Evolutionary conservation across 805 yeast species (phyloP), one percentile per base, ranked within the genome.

Genomic region (Hagleromyces aurorensis): DNA sequence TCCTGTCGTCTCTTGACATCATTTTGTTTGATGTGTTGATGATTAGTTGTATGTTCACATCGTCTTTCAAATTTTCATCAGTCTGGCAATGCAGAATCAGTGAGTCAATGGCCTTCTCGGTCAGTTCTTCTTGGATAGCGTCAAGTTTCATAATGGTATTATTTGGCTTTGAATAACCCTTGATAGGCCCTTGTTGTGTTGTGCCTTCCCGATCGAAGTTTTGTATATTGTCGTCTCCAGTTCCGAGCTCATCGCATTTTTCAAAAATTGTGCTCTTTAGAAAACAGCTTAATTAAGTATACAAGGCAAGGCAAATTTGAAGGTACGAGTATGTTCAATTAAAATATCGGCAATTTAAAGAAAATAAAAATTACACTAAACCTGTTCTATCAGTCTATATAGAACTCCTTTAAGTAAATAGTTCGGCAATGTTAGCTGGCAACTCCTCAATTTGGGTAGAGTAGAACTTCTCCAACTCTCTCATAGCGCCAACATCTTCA

Each of bases 381-480:
- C n/a, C n/a, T n/a, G n/a, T n/a, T n/a, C n/a, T n/a, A n/a, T n/a
- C n/a, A n/a, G n/a, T n/a, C n/a, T n/a, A n/a, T n/a, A n/a, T n/a
- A n/a, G 29, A 22, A 21, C 21, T 37, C 27, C 30, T 33, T 33
- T 33, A 37, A 33, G 32, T 36, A 36, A 54, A 55, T 43, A 57
- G 46, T 41, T 76, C 75, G 56, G 63, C 73, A 44, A 85, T 67
- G 61, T 79, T 74, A 44, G 77, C 75, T 43, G 93, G 93, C 75
- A 81, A 72, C 60, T 80, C 89, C 44, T 69, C 72, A 45, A 81
- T 77, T 58, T 73, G 78, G 34, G 78, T 78, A 34, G 78, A 70
- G 67, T 82, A 82, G 68, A 73, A 74, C 56, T 65, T 66, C 55
- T 80, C 86, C 43, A 81, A 64, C 44, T 78, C 94, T 56, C 76